These are phyloP conservation scores for Boletus coccyginus DNA, from an alignment of 768 basidiomycete genomes.

Conservation along the genomic window DNA sequence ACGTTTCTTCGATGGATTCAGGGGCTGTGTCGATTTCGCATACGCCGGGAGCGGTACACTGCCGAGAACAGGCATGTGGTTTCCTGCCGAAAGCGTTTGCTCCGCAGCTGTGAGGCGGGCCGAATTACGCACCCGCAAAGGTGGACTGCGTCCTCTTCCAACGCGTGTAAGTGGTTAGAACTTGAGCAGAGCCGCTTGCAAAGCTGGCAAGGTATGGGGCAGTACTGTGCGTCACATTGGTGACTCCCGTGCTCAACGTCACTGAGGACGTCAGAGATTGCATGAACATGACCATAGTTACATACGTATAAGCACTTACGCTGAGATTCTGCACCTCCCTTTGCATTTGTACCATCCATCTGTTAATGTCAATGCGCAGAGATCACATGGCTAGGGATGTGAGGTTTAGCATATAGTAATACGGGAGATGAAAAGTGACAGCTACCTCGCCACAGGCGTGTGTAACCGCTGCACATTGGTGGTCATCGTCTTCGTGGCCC, in stretches of 20 bases:
- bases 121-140: constrained; percentile 51
- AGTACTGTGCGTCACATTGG: constrained; percentile 48
- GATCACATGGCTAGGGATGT: constrained; percentile 39
- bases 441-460: constrained; percentile 57
- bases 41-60: constrained; percentile 47
- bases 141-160: constrained; percentile 41
- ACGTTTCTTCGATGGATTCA: constrained; percentile 57
- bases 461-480: constrained; percentile 47
- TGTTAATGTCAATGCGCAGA: constrained; percentile 28
- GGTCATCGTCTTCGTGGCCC: constrained; percentile 47
- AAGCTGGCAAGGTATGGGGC: constrained; percentile 52
- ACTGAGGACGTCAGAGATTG: constrained; percentile 29
- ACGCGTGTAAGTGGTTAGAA: constrained; percentile 50
- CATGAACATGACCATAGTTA: not conserved
- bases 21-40: constrained; percentile 59
- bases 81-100: constrained; percentile 20
- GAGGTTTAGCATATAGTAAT: not conserved
- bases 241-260: constrained; percentile 46
- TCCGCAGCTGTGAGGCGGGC: constrained; percentile 1
- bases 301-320: constrained; percentile 27
- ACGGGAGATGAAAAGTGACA: not conserved
- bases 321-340: constrained; percentile 41
- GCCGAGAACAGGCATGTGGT: constrained; percentile 47
- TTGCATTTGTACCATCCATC: constrained; percentile 38
- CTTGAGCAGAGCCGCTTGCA: constrained; percentile 51